Evolutionary conservation across 116 monocot genomes (phyloP).

Genomic region (Dioscorea cayenensis): DNA sequence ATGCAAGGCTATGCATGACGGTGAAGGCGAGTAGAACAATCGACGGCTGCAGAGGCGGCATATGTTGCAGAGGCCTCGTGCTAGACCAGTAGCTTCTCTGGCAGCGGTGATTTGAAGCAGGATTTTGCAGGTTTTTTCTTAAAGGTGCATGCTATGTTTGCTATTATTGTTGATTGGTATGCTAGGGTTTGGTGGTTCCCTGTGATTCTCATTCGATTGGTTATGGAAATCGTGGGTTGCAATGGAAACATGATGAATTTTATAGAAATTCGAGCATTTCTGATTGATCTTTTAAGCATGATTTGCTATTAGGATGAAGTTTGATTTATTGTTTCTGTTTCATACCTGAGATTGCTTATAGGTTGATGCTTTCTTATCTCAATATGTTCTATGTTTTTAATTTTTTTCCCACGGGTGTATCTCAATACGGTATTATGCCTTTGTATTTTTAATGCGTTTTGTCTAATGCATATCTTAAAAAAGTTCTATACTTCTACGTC

Average conservation of each 20-base stretch:
- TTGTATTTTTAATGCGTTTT: no score
- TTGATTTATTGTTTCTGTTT: no score
- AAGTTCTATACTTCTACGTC: no score
- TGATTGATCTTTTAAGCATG: not conserved
- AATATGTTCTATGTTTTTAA: no score
- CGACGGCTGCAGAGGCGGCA: constrained; percentile 13
- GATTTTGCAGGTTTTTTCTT: constrained; percentile 10
- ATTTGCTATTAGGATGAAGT: not conserved
- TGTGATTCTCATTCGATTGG: not conserved
- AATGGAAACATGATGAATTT: not conserved
- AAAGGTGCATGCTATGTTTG: constrained; percentile 14
- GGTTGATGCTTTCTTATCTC: no score
- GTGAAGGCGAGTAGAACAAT: constrained; percentile 16
- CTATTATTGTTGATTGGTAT: not conserved
- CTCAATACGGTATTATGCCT: no score
- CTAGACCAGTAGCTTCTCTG: constrained; percentile 11
- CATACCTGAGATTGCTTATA: no score
- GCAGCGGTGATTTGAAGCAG: constrained; percentile 3
- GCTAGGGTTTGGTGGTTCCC: not conserved
- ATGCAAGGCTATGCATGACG: constrained; percentile 41
- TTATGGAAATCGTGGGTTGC: not conserved
- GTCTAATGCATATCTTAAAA: no score
- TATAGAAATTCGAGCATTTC: not conserved
- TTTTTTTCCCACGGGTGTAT: no score
- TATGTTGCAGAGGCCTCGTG: constrained; percentile 22